These are phyloP conservation scores for Monascus purpureus DNA, from an alignment of 495 filamentous ascomycete genomes.

Conservation along the genomic window DNA sequence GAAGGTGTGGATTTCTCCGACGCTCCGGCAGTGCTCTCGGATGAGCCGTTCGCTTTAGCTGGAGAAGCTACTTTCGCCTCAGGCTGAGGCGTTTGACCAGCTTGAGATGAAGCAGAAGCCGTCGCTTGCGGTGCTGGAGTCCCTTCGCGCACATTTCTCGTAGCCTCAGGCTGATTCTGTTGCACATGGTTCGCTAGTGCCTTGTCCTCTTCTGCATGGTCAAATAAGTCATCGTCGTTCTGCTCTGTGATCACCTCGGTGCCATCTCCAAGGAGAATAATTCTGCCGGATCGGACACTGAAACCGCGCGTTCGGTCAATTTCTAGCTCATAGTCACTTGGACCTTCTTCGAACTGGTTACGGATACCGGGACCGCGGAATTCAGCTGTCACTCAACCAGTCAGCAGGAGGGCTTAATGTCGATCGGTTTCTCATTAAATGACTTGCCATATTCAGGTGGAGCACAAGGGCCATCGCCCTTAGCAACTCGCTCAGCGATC, in stretches of 20 bases:
- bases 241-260: slow-evolving; percentile 77
- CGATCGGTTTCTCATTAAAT: slow-evolving; percentile 33
- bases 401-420: slow-evolving; percentile 31
- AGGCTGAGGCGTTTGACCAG: slow-evolving; percentile 13
- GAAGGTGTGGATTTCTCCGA: slow-evolving; percentile 18
- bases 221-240: slow-evolving; percentile 84
- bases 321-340: slow-evolving; percentile 83
- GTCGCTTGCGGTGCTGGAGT: slow-evolving; percentile 40
- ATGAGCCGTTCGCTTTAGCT: slow-evolving; percentile 19
- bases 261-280: slow-evolving; percentile 90
- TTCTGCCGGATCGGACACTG: slow-evolving; percentile 56
- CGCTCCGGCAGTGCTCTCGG: slow-evolving; percentile 8
- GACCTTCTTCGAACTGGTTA: slow-evolving; percentile 83
- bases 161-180: slow-evolving; percentile 22
- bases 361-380: slow-evolving; percentile 76
- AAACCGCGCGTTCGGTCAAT: slow-evolving; percentile 48
- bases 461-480: slow-evolving; percentile 95
- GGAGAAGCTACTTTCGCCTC: slow-evolving; percentile 37
- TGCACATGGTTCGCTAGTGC: slow-evolving; percentile 47
- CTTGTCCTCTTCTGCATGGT: slow-evolving; percentile 69
- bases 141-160: slow-evolving; percentile 38
- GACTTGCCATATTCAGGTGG: slow-evolving; percentile 98
- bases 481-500: slow-evolving; percentile 85
- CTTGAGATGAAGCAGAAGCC: slow-evolving; percentile 10
- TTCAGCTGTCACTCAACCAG: slow-evolving; percentile 60